Base-by-base conservation (phyloP, 805 yeast genomes). In the Grigorovia humatica region DNA sequence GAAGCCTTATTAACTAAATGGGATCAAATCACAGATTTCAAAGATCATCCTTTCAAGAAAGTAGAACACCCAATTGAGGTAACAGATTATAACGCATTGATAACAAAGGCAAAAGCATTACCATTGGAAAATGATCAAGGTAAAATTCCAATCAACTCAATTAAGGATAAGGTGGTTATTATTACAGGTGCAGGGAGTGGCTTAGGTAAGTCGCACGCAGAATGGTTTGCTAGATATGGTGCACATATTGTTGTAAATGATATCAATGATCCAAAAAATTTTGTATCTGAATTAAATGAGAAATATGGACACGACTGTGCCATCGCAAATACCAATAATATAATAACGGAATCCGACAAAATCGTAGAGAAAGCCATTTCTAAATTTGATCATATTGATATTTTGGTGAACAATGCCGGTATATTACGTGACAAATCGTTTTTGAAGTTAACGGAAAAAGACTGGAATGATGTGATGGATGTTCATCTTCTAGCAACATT, bases 151-250 rank as follows among this genome's bases (percentile, higher is more conserved):
- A 75, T 85, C 46, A 46, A 57, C 13, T 80, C 88, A 30, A 72
- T 91, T 65, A 81, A 80, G 64, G 89, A 75, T 59, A 87, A 86
- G 70, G 96, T 91, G 52, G 96, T 88, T 40, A 78, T 91, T 53
- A 80, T 91, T 51, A 91, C 98, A 17, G 99, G 99, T 56, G 90
- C 96, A 44, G 97, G 96, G 56, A 83, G 86, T 48, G 99, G 99
- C 47, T 77, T 91, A 60, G 99, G 99, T 55, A 82, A 84, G 66
- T 85, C 89, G 53, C 95, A 91, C 71, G 96, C 98, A 3, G 70
- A 80, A 48, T 76, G 80, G 66, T 84, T 85, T 65, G 97, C 95
- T 52, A 83, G 79, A 67, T 87, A 87, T 61, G 99, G 98, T 55
- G 97, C 97, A 29, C 88, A 84, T 71, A 93, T 91, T 55, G 95